A percentile compares a stretch with the other conserved stretches of the same genome.
These are phyloP conservation scores for Aspergillus funiculosus DNA, from an alignment of 495 filamentous ascomycete species.

Conservation along the genomic window DNA sequence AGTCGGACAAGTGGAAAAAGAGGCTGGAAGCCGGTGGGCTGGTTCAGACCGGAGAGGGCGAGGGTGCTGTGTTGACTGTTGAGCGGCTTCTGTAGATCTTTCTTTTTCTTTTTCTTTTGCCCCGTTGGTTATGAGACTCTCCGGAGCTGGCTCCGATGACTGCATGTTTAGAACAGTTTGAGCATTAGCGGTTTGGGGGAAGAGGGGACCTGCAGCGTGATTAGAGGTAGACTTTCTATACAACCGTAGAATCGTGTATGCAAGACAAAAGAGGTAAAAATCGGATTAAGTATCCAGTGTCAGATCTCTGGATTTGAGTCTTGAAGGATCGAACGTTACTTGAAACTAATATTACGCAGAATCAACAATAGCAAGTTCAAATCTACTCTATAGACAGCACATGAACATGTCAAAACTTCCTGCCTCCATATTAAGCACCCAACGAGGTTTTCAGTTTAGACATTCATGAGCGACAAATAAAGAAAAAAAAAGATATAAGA, in stretches of 20 bases:
- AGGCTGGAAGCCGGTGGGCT: conserved; percentile 59
- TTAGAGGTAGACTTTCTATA: neutral
- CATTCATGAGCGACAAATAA: conserved; percentile 2
- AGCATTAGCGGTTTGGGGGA: too few relatives aligned
- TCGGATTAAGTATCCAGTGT: too few relatives aligned
- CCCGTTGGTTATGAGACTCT: neutral
- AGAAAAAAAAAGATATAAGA: conserved; percentile 7
- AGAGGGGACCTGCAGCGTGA: neutral
- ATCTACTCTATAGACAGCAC: conserved; percentile 3
- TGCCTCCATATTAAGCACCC: neutral
- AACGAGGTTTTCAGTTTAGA: neutral
- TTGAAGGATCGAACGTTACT: neutral
- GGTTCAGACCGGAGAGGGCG: conserved; percentile 40
- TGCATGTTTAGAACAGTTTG: neutral
- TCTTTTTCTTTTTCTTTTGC: neutral
- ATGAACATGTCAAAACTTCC: too few relatives aligned
- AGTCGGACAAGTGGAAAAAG: conserved; percentile 87
- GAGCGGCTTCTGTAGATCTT: conserved; percentile 33
- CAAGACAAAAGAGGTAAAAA: too few relatives aligned
- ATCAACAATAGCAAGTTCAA: neutral
- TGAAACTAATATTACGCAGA: neutral
- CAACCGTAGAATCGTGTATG: neutral
- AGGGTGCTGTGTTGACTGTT: conserved; percentile 30
- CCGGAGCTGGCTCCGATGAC: conserved; percentile 19
- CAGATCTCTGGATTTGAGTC: too few relatives aligned